These are phyloP conservation scores for Calocybe indica DNA, from an alignment of 768 basidiomycete species.

Conservation along the genomic window DNA sequence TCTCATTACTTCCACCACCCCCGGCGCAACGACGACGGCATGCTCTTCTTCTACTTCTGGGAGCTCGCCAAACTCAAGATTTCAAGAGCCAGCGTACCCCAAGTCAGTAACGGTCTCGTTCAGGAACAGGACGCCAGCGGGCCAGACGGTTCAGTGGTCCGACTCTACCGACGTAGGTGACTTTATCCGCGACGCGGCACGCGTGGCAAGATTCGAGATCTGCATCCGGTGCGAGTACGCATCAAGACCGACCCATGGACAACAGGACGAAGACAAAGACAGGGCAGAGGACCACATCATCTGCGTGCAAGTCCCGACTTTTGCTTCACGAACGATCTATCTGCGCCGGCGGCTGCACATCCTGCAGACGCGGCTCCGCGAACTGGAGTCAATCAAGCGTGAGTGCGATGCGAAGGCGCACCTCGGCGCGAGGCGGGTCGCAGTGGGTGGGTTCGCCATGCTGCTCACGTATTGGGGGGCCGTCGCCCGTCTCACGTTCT, in stretches of 20 bases:
- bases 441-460: constrained; percentile 51
- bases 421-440: constrained; percentile 49
- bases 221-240: constrained; percentile 23
- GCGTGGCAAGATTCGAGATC: constrained; percentile 48
- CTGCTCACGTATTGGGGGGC: constrained; percentile 60
- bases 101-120: constrained; percentile 34
- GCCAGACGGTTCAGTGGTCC: constrained; percentile 47
- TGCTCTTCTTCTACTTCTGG: no score
- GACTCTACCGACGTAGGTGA: constrained; percentile 61
- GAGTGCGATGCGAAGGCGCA: constrained; percentile 53
- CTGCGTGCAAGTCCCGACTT: constrained; percentile 55
- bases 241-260: neutral
- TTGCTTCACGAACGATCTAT: constrained; percentile 56
- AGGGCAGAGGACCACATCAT: constrained; percentile 21
- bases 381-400: constrained; percentile 50
- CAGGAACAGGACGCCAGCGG: constrained; percentile 27
- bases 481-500: constrained; percentile 60
- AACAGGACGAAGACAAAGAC: constrained; percentile 7
- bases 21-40: neutral
- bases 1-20: constrained; percentile 22
- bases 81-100: no score
- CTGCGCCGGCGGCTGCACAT: constrained; percentile 39
- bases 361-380: constrained; percentile 36
- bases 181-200: constrained; percentile 59
- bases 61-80: no score